Conservation (phyloP, 352 stramenopile species). For the Aphanomyces cochlioides region DNA sequence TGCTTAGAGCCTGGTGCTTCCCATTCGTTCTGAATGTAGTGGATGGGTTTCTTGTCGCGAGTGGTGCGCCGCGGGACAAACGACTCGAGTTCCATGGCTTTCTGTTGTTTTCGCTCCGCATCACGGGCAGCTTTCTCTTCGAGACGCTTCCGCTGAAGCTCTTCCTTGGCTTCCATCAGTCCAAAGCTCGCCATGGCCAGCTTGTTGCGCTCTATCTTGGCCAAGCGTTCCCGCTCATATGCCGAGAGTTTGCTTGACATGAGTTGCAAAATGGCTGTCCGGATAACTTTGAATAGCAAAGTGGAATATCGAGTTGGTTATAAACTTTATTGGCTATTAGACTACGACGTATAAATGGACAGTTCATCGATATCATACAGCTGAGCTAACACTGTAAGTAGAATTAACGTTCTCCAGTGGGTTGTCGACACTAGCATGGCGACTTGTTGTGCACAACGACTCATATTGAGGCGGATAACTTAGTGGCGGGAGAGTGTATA, state of each 20-base stretch:
- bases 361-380: no score
- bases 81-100: not conserved
- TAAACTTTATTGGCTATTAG: no score
- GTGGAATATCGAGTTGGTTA: no score
- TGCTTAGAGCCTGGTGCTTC: not conserved
- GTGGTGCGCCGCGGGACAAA: slow-evolving; percentile 1
- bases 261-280: not conserved
- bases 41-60: not conserved
- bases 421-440: no score
- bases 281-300: not conserved
- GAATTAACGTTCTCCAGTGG: no score
- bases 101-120: slow-evolving; percentile 4
- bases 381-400: no score
- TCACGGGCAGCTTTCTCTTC: not conserved
- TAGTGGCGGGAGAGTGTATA: no score
- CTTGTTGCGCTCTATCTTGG: slow-evolving; percentile 14
- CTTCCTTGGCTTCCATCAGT: slow-evolving; percentile 4
- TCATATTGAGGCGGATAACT: no score
- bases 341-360: no score
- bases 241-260: not conserved
- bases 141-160: not conserved
- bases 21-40: slow-evolving; percentile 4
- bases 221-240: not conserved
- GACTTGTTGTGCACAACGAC: no score
- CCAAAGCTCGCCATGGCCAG: slow-evolving; percentile 2